Conservation (phyloP, 2,329 filamentous ascomycete species). For the Ophiostoma ips region DNA sequence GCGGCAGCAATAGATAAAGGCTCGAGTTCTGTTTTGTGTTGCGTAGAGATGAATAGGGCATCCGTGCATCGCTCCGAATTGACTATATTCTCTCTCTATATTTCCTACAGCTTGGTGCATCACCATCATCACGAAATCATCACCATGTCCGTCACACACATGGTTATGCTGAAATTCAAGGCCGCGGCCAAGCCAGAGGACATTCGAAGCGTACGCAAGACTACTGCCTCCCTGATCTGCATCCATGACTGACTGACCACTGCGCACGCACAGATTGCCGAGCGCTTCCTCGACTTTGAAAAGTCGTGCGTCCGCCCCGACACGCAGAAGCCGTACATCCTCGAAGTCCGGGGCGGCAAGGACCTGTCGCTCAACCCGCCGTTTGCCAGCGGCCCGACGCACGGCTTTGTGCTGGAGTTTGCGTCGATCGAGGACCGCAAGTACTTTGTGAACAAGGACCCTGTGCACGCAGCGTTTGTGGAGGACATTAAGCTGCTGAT, state of each 20-base stretch:
- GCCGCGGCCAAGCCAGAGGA: neutral
- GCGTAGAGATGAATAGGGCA: no score
- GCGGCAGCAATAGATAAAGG: neutral
- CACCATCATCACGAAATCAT: neutral
- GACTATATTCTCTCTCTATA: neutral
- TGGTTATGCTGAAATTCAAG: slow-evolving; percentile 11
- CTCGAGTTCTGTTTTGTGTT: no score
- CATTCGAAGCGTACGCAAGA: neutral
- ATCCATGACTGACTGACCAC: neutral
- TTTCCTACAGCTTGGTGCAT: no score
- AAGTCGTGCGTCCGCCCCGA: slow-evolving; percentile 47
- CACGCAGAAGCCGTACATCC: slow-evolving; percentile 46
- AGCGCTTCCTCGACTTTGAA: slow-evolving; percentile 33
- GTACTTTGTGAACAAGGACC: slow-evolving; percentile 55
- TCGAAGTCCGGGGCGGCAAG: slow-evolving; percentile 40
- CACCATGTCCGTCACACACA: slow-evolving; percentile 9
- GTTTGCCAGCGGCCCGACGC: slow-evolving; percentile 45
- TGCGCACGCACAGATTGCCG: slow-evolving; percentile 21
- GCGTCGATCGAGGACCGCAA: slow-evolving; percentile 46
- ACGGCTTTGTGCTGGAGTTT: slow-evolving; percentile 58
- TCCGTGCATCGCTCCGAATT: no score
- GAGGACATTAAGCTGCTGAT: slow-evolving; percentile 32
- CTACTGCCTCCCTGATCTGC: no score
- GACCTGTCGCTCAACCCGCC: slow-evolving; percentile 44
- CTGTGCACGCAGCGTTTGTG: slow-evolving; percentile 47